A percentile compares a stretch with the other conserved stretches of the same genome.
Evolutionary conservation across 75 land plant genomes (phyloP).

Genomic region (Selaginella moellendorffii): DNA sequence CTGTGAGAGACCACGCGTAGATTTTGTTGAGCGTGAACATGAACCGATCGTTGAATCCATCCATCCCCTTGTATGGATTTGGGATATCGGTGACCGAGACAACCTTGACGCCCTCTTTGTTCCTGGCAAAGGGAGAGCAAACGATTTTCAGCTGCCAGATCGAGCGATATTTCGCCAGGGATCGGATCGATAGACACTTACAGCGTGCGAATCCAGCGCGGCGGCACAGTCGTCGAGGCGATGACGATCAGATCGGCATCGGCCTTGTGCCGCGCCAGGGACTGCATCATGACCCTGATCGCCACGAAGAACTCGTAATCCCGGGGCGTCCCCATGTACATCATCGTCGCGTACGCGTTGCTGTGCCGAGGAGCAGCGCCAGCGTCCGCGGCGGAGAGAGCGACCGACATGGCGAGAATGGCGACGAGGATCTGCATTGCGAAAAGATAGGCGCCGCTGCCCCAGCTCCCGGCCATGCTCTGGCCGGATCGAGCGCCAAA

Average conservation of each 20-base stretch:
- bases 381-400: too few relatives aligned
- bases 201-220: constrained; percentile 40
- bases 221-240: constrained; percentile 62
- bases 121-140: constrained; percentile 28
- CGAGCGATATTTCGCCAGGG: too few relatives aligned
- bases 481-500: too few relatives aligned
- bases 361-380: too few relatives aligned
- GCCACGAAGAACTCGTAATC: constrained; percentile 95
- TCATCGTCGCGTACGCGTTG: constrained; percentile 82
- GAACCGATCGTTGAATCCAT: constrained; percentile 46
- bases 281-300: constrained; percentile 59
- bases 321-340: constrained; percentile 96
- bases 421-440: too few relatives aligned
- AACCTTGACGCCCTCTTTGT: constrained; percentile 57
- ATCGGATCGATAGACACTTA: constrained; percentile 29
- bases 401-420: too few relatives aligned
- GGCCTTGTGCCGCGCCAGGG: constrained; percentile 35
- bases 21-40: constrained; percentile 77
- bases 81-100: constrained; percentile 59
- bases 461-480: too few relatives aligned
- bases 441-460: too few relatives aligned
- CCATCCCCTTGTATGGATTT: constrained; percentile 58
- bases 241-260: constrained; percentile 83
- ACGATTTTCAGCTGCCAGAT: too few relatives aligned
- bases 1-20: constrained; percentile 79